Conservation (phyloP, 2,329 filamentous ascomycete species). For the Colletotrichum sp. region DNA sequence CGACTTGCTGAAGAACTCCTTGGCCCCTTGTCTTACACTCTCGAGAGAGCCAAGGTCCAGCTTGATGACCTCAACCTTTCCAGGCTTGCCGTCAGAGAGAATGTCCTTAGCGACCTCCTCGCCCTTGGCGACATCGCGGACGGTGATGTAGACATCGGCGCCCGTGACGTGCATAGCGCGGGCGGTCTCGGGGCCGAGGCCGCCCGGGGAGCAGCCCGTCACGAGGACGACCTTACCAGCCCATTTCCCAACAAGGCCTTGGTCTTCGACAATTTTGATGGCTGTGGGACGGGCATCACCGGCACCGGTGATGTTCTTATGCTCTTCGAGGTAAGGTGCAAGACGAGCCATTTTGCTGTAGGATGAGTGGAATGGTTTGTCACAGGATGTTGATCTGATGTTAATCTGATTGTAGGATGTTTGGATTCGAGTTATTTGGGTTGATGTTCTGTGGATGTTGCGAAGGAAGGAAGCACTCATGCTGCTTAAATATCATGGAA, state of each 20-base stretch:
- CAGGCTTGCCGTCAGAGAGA: constrained; percentile 18
- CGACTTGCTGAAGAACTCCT: constrained; percentile 17
- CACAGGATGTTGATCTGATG: neutral
- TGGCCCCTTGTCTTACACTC: constrained; percentile 30
- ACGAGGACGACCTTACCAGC: constrained; percentile 15
- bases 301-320: constrained; percentile 13
- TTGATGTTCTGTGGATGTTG: neutral
- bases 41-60: constrained; percentile 35
- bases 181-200: constrained; percentile 49
- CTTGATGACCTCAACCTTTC: constrained; percentile 34
- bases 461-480: neutral
- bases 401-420: neutral
- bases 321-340: constrained; percentile 11
- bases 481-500: neutral
- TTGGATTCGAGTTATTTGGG: neutral
- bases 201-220: constrained; percentile 44
- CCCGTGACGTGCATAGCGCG: constrained; percentile 17
- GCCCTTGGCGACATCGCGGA: constrained; percentile 7
- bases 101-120: constrained; percentile 14
- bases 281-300: constrained; percentile 24
- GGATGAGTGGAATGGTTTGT: neutral
- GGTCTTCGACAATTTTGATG: constrained; percentile 21
- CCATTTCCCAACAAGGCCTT: constrained; percentile 19
- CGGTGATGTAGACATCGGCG: constrained; percentile 18
- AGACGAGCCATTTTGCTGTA: neutral